phyloP scores from a whole-genome alignment of 2,329 filamentous ascomycete species.

The Alternaria consortialis region DNA sequence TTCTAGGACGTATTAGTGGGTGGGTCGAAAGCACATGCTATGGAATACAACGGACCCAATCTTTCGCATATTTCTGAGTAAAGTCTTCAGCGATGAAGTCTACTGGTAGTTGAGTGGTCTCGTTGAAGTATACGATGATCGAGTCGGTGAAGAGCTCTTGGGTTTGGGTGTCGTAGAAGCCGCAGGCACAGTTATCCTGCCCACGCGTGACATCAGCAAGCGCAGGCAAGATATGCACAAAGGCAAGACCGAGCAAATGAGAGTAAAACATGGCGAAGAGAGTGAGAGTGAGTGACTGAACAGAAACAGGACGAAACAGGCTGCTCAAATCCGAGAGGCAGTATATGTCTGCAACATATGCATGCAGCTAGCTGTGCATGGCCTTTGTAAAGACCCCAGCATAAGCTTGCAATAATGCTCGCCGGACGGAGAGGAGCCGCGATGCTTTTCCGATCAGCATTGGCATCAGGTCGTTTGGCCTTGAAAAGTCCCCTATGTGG shows the following conservation, averaged over 20 bases:
- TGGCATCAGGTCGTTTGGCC: slow-evolving; percentile 1
- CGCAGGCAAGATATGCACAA: slow-evolving; percentile 24
- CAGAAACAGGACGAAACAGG: slow-evolving; percentile 10
- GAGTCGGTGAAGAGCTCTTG: slow-evolving; percentile 57
- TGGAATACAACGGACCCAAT: slow-evolving; percentile 43
- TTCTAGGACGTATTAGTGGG: slow-evolving; percentile 32
- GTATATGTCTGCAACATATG: slow-evolving; percentile 12
- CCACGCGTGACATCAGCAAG: slow-evolving; percentile 29
- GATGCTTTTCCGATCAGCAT: neutral
- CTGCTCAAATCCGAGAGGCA: slow-evolving; percentile 6
- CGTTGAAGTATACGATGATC: slow-evolving; percentile 62
- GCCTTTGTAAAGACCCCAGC: slow-evolving; percentile 6
- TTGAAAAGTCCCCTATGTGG: slow-evolving; percentile 15
- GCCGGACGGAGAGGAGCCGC: slow-evolving; percentile 20
- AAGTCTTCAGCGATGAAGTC: slow-evolving; percentile 55
- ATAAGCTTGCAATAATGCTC: slow-evolving; percentile 8
- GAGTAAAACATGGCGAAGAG: slow-evolving; percentile 25
- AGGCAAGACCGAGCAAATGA: slow-evolving; percentile 19
- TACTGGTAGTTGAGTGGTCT: slow-evolving; percentile 50
- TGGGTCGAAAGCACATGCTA: neutral
- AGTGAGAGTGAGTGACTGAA: slow-evolving; percentile 22
- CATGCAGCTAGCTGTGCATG: slow-evolving; percentile 6
- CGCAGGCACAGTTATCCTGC: slow-evolving; percentile 55
- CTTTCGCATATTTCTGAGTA: slow-evolving; percentile 56
- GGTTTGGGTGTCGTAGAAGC: slow-evolving; percentile 55